phyloP scores from a whole-genome alignment of 257 asterid species.

The Jacaranda copaia region DNA sequence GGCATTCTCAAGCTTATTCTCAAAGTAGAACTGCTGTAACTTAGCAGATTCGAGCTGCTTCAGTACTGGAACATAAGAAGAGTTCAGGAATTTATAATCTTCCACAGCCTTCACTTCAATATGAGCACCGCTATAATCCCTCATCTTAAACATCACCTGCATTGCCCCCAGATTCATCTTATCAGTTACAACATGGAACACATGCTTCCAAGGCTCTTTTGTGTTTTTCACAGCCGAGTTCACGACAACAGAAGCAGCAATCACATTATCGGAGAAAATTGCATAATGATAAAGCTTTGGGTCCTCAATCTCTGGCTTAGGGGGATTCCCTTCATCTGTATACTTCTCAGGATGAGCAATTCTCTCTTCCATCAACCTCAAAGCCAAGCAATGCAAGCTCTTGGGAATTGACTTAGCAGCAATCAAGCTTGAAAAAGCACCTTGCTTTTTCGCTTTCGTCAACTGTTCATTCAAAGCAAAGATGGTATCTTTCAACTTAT shows the following conservation, averaged over 20 bases:
- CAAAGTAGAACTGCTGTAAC: constrained; percentile 73
- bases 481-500: constrained; percentile 75
- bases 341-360: constrained; percentile 81
- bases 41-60: constrained; percentile 77
- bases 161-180: constrained; percentile 85
- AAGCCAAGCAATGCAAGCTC: constrained; percentile 78
- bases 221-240: constrained; percentile 79
- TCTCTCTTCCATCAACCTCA: constrained; percentile 84
- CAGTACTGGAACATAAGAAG: constrained; percentile 78
- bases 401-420: constrained; percentile 88
- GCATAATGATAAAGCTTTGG: constrained; percentile 80
- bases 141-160: constrained; percentile 81
- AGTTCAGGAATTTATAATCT: constrained; percentile 73
- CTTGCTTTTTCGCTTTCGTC: constrained; percentile 77
- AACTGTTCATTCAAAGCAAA: constrained; percentile 74
- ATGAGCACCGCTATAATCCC: constrained; percentile 74
- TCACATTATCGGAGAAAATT: constrained; percentile 78
- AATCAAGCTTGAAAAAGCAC: constrained; percentile 83
- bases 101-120: constrained; percentile 84
- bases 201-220: constrained; percentile 76
- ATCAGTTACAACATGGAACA: constrained; percentile 83
- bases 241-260: constrained; percentile 87
- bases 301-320: constrained; percentile 71
- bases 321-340: constrained; percentile 65
- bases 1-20: constrained; percentile 78